Evolutionary conservation across 768 basidiomycete species (phyloP), one percentile per base, ranked within the genome.

Genomic region (Suillus alpinus): DNA sequence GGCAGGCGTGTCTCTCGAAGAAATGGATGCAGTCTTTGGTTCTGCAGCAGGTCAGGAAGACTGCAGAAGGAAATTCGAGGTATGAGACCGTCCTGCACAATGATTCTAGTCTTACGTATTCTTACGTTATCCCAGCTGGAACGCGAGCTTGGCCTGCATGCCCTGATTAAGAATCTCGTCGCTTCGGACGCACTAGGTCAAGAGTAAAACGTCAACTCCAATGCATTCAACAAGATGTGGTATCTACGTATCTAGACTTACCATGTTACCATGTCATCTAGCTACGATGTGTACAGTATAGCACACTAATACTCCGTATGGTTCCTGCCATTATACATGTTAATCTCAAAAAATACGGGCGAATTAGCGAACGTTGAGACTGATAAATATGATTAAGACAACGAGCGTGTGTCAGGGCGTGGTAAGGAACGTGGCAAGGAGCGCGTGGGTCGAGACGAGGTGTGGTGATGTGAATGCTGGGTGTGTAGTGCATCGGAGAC

Each of bases 1-100:
- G 14, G 88, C 89, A 31, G 86, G 87, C 61, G 76, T 91, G 4
- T 85, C 89, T 7, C 72, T 92, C 0, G 91, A 93, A 65, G 89
- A 91, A 69, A 85, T 92, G 52, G 91, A 93, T 67, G 78, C 73
- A 7, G 73, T 91, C 12, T 92, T 92, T 66, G 78, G 77, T 43
- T 83, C 84, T 1, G 76, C 80, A n/a, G 85, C 78, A 16, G 87
- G 83, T 0, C 75, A 66, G 41, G 85, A 86, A 57, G 88, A 91
- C 65, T 67, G 70, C 9, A 67, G 67, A 16, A 63, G 83, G 62
- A 85, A 82, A 63, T 67, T 68, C 32, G 78, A 88, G 82, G 89
- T 89, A 59, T n/a, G 73, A 32, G 55, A 32, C 39, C 16, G 20
- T 16, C 49, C 56, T 39, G 12, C 20, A 36, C 18, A 53, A 7